phyloP scores from a whole-genome alignment of 176 grass and related monocot genomes.

The Aegilops tauschii region DNA sequence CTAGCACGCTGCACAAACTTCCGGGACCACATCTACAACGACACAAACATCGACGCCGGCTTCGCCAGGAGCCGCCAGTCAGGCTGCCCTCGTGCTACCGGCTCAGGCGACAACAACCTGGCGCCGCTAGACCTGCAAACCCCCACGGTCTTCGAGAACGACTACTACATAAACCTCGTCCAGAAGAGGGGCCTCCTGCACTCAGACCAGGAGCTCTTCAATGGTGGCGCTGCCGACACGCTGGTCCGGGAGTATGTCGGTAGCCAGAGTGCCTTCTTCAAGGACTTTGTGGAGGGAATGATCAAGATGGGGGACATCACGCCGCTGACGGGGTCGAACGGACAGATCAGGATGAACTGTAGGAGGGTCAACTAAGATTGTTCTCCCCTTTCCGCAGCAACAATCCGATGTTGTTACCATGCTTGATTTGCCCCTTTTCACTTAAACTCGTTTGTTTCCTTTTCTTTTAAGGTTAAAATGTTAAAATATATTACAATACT shows the following conservation, averaged over 20 bases:
- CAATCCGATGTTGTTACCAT: not conserved
- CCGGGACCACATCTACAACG: constrained; percentile 63
- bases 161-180: constrained; percentile 52
- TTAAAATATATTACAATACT: too few relatives aligned
- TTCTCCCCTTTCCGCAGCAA: not conserved
- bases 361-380: constrained; percentile 41
- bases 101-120: constrained; percentile 56
- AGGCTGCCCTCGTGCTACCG: constrained; percentile 21
- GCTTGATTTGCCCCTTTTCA: too few relatives aligned
- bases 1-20: constrained; percentile 62
- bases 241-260: constrained; percentile 30
- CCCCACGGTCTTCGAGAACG: constrained; percentile 44
- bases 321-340: constrained; percentile 39
- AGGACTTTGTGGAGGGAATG: constrained; percentile 51
- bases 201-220: constrained; percentile 79
- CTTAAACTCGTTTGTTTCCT: too few relatives aligned
- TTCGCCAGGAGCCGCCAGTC: constrained; percentile 31
- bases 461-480: too few relatives aligned
- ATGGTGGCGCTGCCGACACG: constrained; percentile 17
- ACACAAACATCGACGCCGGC: constrained; percentile 45
- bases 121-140: constrained; percentile 54
- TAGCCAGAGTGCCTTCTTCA: constrained; percentile 35
- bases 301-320: constrained; percentile 58
- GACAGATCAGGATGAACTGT: constrained; percentile 75
- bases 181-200: constrained; percentile 42